Evolutionary conservation across 2,329 filamentous ascomycete genomes (phyloP).

Genomic region (Niveomyces coronatus): DNA sequence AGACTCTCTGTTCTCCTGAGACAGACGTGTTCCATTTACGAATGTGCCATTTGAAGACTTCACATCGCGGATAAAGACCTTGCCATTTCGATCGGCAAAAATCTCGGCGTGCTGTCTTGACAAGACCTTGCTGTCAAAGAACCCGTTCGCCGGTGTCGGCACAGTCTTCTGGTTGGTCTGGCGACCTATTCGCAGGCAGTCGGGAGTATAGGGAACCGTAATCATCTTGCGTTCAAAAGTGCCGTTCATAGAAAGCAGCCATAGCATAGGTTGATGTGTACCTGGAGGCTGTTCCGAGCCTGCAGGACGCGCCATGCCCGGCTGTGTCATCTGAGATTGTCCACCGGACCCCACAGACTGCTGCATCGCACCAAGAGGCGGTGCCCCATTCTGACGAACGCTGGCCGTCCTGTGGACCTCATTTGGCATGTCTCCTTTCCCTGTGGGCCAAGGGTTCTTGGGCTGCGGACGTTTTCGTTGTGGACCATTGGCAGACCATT

Average conservation of each 20-base stretch:
- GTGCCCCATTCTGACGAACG: slow-evolving; percentile 34
- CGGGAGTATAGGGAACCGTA: slow-evolving; percentile 83
- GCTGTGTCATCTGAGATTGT: slow-evolving; percentile 29
- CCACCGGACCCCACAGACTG: slow-evolving; percentile 20
- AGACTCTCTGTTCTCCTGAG: slow-evolving; percentile 89
- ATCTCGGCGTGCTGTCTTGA: slow-evolving; percentile 95
- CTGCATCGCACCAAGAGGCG: slow-evolving; percentile 21
- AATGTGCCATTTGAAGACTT: slow-evolving; percentile 99
- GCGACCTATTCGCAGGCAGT: slow-evolving; percentile 85
- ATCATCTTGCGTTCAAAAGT: slow-evolving; percentile 98
- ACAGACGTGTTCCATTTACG: slow-evolving; percentile 84
- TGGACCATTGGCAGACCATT: slow-evolving; percentile 38
- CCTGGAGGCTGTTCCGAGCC: slow-evolving; percentile 46
- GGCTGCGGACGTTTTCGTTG: slow-evolving; percentile 41
- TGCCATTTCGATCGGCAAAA: slow-evolving; percentile 75
- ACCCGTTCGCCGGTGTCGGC: slow-evolving; percentile 83
- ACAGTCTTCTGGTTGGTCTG: slow-evolving; percentile 97
- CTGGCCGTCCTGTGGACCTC: slow-evolving; percentile 37
- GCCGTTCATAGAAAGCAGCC: slow-evolving; percentile 82
- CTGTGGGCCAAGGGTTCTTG: slow-evolving; percentile 39
- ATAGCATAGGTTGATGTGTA: slow-evolving; percentile 69
- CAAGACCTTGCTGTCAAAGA: slow-evolving; percentile 95
- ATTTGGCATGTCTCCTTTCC: slow-evolving; percentile 35
- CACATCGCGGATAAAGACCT: slow-evolving; percentile 92
- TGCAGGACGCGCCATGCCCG: slow-evolving; percentile 52